These are phyloP conservation scores for Tetrahymena borealis DNA, from an alignment of 73 alveolate genomes.

Conservation along the genomic window DNA sequence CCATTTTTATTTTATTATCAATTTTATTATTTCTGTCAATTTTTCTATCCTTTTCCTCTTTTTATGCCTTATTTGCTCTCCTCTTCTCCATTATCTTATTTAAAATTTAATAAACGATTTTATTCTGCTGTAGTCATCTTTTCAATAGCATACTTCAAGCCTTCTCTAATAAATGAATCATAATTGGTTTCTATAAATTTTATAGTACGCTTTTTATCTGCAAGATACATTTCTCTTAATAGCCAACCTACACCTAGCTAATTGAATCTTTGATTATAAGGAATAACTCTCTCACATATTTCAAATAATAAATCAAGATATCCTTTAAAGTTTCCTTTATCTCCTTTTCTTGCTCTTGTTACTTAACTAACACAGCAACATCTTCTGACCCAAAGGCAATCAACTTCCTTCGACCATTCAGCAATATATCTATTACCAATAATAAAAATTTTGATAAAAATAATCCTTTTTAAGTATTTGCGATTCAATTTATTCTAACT, in stretches of 20 bases:
- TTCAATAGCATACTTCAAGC: background rate
- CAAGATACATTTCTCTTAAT: background rate
- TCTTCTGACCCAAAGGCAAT: slow-evolving; percentile 8
- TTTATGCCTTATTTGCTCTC: background rate
- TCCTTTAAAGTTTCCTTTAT: background rate
- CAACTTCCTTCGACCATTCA: background rate
- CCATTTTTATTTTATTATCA: too few relatives aligned
- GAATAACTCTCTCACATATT: background rate
- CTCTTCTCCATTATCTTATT: background rate
- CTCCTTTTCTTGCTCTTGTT: slow-evolving; percentile 8
- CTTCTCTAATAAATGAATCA: background rate
- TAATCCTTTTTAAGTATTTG: background rate
- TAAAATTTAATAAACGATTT: background rate
- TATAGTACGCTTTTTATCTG: background rate
- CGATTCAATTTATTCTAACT: background rate
- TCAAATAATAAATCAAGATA: slow-evolving; percentile 1
- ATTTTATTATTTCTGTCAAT: too few relatives aligned
- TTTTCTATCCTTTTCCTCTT: background rate
- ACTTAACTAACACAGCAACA: slow-evolving; percentile 2
- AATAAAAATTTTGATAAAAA: background rate
- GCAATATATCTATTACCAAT: background rate
- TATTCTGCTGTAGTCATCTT: background rate
- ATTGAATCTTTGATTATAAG: slow-evolving; percentile 7
- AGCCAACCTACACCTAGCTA: slow-evolving; percentile 13
- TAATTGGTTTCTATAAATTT: background rate